Evolutionary conservation across 768 basidiomycete genomes (phyloP).

Genomic region (Leucocoprinus sp.): DNA sequence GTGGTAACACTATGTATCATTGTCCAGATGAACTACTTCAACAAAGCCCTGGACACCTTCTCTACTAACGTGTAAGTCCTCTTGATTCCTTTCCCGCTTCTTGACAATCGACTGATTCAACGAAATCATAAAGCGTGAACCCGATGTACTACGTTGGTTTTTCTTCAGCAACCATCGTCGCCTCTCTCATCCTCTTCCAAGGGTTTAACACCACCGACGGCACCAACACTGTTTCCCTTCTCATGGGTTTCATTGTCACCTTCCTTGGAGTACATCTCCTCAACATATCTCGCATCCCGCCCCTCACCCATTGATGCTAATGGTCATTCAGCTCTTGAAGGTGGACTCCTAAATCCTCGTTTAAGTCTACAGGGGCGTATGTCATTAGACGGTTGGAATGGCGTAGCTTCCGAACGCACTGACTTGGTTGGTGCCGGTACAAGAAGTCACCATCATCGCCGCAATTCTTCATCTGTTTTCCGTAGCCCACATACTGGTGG

Average conservation of each 20-base stretch:
- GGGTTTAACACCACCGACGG: conserved; percentile 88
- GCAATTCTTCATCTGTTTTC: conserved; percentile 52
- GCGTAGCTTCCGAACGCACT: conserved; percentile 16
- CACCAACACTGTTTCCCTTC: conserved; percentile 76
- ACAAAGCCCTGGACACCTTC: conserved; percentile 95
- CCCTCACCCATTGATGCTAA: conserved; percentile 29
- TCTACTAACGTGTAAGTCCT: conserved; percentile 89
- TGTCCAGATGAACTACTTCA: conserved; percentile 95
- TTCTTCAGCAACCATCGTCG: conserved; percentile 85
- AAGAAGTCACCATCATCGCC: conserved; percentile 42
- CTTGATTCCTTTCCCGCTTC: too few relatives aligned
- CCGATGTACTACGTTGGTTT: conserved; percentile 98
- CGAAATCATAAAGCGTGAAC: too few relatives aligned
- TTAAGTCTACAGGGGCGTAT: conserved; percentile 74
- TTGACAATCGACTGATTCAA: too few relatives aligned
- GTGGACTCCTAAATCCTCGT: conserved; percentile 67
- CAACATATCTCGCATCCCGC: conserved; percentile 63
- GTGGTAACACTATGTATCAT: conserved; percentile 80
- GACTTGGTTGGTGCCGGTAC: conserved; percentile 16
- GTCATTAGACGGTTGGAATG: conserved; percentile 74
- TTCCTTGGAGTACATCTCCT: conserved; percentile 97
- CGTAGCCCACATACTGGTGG: conserved; percentile 49
- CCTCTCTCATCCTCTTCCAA: conserved; percentile 94
- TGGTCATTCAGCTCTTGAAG: conserved; percentile 49
- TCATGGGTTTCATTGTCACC: conserved; percentile 86